Percentiles rank a stretch among this genome's conserved stretches.
Conservation (phyloP, 495 filamentous ascomycete genomes). For the Lichenothelia convexa region DNA sequence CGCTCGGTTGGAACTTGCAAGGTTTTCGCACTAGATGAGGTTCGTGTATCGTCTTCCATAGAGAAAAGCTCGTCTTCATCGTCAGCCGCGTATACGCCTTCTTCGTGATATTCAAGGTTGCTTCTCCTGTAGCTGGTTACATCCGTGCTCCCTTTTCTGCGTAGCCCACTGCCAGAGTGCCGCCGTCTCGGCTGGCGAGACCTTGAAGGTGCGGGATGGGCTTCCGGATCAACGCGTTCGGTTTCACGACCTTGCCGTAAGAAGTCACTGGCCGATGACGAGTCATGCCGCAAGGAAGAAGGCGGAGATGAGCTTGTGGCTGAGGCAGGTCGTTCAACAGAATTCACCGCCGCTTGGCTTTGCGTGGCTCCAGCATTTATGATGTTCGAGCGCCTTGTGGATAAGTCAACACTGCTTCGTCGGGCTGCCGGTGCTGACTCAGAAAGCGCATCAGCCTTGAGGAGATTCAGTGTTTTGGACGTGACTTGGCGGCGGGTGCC, state of each 20-base stretch:
- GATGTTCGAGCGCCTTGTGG: conserved; percentile 15
- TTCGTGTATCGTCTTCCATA: conserved; percentile 38
- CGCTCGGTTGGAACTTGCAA: too few species aligned
- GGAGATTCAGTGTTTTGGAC: conserved; percentile 3
- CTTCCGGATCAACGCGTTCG: too few species aligned
- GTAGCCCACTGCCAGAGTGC: conserved; percentile 64
- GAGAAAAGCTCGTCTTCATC: conserved; percentile 55
- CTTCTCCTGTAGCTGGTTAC: conserved; percentile 41
- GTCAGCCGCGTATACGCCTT: conserved; percentile 69
- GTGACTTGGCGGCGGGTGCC: conserved; percentile 36
- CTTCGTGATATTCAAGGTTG: conserved; percentile 69
- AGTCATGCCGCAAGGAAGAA: too few species aligned
- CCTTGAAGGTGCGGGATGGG: too few species aligned
- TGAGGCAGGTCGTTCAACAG: conserved; percentile 4
- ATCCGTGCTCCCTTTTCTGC: conserved; percentile 45
- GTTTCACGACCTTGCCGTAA: too few species aligned
- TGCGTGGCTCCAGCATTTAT: not conserved
- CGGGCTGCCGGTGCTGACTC: conserved; percentile 8
- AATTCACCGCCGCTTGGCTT: conserved; percentile 5
- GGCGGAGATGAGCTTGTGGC: too few species aligned
- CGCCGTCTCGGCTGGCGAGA: conserved; percentile 29
- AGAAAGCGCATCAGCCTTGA: conserved; percentile 10
- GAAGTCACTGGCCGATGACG: too few species aligned
- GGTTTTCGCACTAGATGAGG: not conserved
- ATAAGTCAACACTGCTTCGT: conserved; percentile 18